phyloP scores from a whole-genome alignment of 306 rosid genomes.

The Malus sylvestris region DNA sequence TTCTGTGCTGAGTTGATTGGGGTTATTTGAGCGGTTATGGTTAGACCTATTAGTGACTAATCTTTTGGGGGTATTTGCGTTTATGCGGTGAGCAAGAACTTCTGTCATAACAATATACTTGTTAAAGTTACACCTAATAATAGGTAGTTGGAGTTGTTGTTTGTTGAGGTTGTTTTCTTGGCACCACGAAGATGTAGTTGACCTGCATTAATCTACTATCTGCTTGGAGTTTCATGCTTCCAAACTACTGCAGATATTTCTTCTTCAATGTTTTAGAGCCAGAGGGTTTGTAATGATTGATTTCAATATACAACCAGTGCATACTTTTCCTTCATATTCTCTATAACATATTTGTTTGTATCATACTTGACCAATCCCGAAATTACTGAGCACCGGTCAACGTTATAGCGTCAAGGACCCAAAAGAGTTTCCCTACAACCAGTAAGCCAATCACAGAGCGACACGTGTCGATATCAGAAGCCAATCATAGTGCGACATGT shows the following conservation, averaged over 20 bases:
- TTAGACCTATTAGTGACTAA: background rate
- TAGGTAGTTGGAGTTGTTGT: background rate
- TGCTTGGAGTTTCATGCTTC: background rate
- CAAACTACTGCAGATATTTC: background rate
- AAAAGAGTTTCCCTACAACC: too few species aligned
- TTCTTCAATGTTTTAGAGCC: background rate
- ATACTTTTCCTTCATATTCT: background rate
- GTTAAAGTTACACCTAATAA: background rate
- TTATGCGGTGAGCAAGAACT: background rate
- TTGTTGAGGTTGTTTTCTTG: background rate
- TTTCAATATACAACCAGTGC: background rate
- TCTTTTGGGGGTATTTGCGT: background rate
- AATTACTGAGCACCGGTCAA: too few species aligned
- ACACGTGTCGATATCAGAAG: too few species aligned
- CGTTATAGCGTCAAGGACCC: too few species aligned
- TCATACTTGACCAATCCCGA: too few species aligned
- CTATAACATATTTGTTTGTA: background rate
- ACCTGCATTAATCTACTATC: background rate
- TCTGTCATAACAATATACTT: background rate
- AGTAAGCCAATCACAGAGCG: too few species aligned
- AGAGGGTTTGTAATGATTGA: background rate
- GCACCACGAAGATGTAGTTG: background rate
- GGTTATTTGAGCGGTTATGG: background rate
- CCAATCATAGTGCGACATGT: too few species aligned
- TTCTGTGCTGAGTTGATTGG: background rate